Evolutionary conservation across 2,329 filamentous ascomycete genomes (phyloP), one percentile per base, ranked within the genome.

Genomic region (Sclerotinia glacialis): DNA sequence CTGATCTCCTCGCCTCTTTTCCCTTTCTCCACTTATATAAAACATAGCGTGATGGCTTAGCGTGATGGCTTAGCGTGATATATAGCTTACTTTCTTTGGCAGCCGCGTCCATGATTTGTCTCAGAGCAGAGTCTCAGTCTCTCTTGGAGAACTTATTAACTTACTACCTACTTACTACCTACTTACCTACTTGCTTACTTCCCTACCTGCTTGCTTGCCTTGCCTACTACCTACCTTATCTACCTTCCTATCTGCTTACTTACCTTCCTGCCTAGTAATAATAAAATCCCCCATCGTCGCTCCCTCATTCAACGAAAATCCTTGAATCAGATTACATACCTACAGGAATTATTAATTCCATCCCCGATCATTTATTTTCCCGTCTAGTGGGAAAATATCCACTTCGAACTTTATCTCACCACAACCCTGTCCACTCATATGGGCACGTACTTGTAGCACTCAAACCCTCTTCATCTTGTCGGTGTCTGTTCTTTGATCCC

Each of bases 31-130:
- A 65, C 64, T 14, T 34, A 65, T 65, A 26, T 34, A 65, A 65
- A 65, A 60, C 64, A n/a, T 60, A 65, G 64, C 53, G 40, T 59
- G 61, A 54, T 37, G 31, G 58, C 59, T 52, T 46, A 44, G 64
- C 53, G 40, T 59, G 61, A 54, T 37, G 31, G 58, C 59, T 52
- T 46, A 44, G n/a, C n/a, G n/a, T n/a, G n/a, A n/a, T n/a, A n/a
- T n/a, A n/a, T n/a, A n/a, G n/a, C n/a, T n/a, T n/a, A n/a, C n/a
- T n/a, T n/a, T n/a, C 61, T 64, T 55, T 53, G 61, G 49, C 47
- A 63, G 47, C 60, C 47, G 47, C 34, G 47, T 44, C 23, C 34
- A 50, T 63, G 3, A 14, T 60, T 60, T 60, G 40, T 31, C 42
- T 60, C 23, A 37, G 44, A 60, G 16, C n/a, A n/a, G 55, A 60